Conservation (phyloP, 768 basidiomycete species). For the Pulveroboletus sp. region DNA sequence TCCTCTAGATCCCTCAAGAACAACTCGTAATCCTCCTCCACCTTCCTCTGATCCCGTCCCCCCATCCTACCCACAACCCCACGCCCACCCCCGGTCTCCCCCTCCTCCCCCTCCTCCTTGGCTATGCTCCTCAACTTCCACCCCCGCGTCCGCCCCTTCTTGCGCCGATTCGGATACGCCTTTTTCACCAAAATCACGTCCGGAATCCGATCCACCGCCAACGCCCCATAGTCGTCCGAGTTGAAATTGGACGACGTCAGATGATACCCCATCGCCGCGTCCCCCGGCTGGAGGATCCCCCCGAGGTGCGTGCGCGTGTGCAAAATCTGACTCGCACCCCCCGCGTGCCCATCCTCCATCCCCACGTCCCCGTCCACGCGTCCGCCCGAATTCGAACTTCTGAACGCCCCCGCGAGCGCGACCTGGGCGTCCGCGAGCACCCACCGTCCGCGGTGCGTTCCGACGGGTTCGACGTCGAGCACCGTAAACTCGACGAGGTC, state of each 20-base stretch:
- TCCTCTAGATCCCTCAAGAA: constrained; percentile 95
- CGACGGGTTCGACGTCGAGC: constrained; percentile 87
- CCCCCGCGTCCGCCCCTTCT: constrained; percentile 78
- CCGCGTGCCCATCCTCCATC: constrained; percentile 61
- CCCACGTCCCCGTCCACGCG: constrained; percentile 44
- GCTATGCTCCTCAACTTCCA: constrained; percentile 93
- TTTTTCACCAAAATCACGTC: constrained; percentile 94
- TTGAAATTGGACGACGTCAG: constrained; percentile 91
- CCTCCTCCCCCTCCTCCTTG: constrained; percentile 86
- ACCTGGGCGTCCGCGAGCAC: constrained; percentile 89
- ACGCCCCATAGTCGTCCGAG: constrained; percentile 73
- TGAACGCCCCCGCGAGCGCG: constrained; percentile 76
- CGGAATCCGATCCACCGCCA: constrained; percentile 67
- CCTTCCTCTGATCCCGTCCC: constrained; percentile 85
- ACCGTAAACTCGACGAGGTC: constrained; percentile 95
- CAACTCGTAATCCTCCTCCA: constrained; percentile 94
- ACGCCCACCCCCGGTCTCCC: constrained; percentile 68
- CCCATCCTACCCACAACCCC: constrained; percentile 91
- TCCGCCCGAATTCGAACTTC: constrained; percentile 49
- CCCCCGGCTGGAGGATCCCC: constrained; percentile 89
- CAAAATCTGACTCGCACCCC: constrained; percentile 71
- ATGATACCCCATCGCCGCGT: constrained; percentile 88
- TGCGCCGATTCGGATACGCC: constrained; percentile 88
- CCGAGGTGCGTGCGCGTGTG: constrained; percentile 98
- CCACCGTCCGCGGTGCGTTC: constrained; percentile 64